These are phyloP conservation scores for Babesia ovata DNA, from an alignment of 169 alveolate genomes.

Conservation along the genomic window DNA sequence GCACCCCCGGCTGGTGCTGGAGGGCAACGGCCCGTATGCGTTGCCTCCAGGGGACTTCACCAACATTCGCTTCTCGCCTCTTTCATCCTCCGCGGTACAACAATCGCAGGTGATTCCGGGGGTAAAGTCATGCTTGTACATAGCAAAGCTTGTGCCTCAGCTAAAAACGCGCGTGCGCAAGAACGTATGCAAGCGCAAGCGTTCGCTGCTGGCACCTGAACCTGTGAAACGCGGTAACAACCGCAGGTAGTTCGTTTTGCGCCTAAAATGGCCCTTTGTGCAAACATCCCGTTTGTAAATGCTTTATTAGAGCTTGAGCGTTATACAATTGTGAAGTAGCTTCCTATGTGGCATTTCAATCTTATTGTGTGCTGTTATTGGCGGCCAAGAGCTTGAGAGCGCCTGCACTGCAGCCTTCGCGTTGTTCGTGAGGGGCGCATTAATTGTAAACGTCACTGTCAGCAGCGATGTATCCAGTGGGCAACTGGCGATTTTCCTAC, in stretches of 20 bases:
- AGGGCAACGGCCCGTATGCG: background rate
- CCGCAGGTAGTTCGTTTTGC: conserved; percentile 2
- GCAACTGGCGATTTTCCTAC: too few relatives aligned
- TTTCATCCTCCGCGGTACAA: conserved; percentile 4
- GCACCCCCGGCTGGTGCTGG: conserved; percentile 17
- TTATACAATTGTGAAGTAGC: background rate
- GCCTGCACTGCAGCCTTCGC: too few relatives aligned
- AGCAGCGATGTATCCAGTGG: too few relatives aligned
- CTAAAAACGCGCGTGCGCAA: conserved; percentile 6
- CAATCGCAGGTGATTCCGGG: conserved; percentile 32
- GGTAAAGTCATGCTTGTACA: conserved; percentile 6
- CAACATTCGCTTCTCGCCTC: background rate
- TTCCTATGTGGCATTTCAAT: too few relatives aligned
- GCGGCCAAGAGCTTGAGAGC: too few relatives aligned
- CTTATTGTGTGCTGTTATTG: too few relatives aligned
- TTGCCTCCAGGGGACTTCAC: background rate
- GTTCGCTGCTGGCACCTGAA: background rate
- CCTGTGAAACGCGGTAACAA: background rate
- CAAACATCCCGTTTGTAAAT: too few relatives aligned
- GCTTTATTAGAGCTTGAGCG: background rate
- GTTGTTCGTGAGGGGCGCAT: too few relatives aligned
- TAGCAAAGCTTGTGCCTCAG: conserved; percentile 20
- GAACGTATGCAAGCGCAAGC: conserved; percentile 13
- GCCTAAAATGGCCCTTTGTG: background rate
- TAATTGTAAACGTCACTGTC: too few relatives aligned